Evolutionary conservation across 2,329 filamentous ascomycete species (phyloP).

Genomic region (Penicillium frequentans): DNA sequence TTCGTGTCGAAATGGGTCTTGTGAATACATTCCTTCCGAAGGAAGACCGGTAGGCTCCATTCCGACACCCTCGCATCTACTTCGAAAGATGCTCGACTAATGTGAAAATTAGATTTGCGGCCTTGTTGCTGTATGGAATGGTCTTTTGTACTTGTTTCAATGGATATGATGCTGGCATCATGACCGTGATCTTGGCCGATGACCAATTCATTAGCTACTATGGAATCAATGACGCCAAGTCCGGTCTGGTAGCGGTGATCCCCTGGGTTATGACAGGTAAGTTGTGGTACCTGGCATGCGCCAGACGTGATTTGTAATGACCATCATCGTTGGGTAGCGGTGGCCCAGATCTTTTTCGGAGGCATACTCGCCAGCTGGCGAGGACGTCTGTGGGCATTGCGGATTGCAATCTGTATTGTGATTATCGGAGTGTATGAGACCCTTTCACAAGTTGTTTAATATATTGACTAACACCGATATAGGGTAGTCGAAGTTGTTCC

Average conservation of each 20-base stretch:
- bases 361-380: slow-evolving; percentile 39
- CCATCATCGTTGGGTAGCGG: slow-evolving; percentile 13
- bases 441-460: no score
- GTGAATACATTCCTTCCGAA: no score
- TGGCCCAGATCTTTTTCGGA: slow-evolving; percentile 43
- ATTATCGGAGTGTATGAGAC: slow-evolving; percentile 37
- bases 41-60: no score
- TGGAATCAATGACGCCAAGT: slow-evolving; percentile 33
- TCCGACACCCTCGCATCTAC: no score
- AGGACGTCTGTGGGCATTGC: slow-evolving; percentile 42
- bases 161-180: slow-evolving; percentile 45
- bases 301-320: background rate
- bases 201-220: slow-evolving; percentile 45
- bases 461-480: no score
- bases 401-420: slow-evolving; percentile 42
- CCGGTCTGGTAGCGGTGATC: slow-evolving; percentile 43
- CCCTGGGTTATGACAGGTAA: slow-evolving; percentile 44
- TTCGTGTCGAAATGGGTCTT: no score
- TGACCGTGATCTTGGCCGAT: slow-evolving; percentile 47
- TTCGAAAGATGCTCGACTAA: no score
- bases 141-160: slow-evolving; percentile 45
- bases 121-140: slow-evolving; percentile 39
- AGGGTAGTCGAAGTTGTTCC: slow-evolving; percentile 43
- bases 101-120: slow-evolving; percentile 22
- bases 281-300: background rate